A percentile compares a stretch with the other conserved stretches of the same genome.
Evolutionary conservation across 257 asterid species (phyloP).

Genomic region (Nyctanthes arbortristis): DNA sequence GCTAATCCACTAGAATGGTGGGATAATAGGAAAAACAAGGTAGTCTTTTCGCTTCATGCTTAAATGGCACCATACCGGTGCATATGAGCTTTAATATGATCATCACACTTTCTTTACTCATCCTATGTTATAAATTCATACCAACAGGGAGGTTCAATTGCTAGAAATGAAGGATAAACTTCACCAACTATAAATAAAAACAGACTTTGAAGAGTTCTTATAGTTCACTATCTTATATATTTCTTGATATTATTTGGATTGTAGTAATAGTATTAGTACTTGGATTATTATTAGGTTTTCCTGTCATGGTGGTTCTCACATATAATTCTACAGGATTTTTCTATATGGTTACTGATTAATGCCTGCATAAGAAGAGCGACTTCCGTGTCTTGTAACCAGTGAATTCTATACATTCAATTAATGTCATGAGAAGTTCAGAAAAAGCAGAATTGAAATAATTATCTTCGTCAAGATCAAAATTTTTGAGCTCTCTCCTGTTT

Average conservation of each 20-base stretch:
- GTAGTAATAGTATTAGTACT: background rate
- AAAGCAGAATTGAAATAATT: background rate
- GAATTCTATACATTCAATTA: background rate
- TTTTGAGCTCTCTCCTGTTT: background rate
- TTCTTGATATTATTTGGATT: background rate
- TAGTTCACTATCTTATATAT: background rate
- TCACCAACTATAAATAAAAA: too few species aligned
- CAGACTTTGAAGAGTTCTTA: background rate
- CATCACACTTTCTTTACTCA: background rate
- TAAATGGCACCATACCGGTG: background rate
- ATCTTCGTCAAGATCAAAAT: background rate
- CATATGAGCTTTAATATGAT: background rate
- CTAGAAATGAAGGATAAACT: background rate
- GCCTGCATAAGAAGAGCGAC: background rate
- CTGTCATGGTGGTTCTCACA: background rate
- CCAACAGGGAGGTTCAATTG: background rate
- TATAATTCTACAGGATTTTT: background rate
- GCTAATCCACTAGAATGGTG: slow-evolving; percentile 95
- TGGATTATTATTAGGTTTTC: background rate
- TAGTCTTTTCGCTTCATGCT: slow-evolving; percentile 22
- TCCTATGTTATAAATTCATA: background rate
- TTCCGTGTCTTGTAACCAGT: background rate
- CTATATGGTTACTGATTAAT: background rate
- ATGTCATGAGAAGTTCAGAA: background rate
- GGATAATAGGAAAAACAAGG: slow-evolving; percentile 98